Evolutionary conservation across 495 filamentous ascomycete species (phyloP).

Genomic region (Tetracladium setigerum): DNA sequence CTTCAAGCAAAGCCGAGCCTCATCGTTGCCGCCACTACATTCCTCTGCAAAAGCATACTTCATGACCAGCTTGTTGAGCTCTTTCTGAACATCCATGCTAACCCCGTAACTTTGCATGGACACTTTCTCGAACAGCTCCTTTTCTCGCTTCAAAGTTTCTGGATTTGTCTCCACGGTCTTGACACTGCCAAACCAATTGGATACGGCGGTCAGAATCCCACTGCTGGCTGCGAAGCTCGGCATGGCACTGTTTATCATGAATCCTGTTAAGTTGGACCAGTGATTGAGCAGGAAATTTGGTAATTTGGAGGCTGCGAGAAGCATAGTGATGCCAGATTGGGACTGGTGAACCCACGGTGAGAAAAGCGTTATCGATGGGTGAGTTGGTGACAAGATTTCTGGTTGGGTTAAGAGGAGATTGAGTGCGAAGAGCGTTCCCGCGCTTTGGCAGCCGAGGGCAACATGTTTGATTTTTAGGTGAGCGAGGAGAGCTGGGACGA

Average conservation of each 20-base stretch:
- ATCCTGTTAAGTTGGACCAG: slow-evolving; percentile 29
- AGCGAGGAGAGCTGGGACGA: slow-evolving; percentile 32
- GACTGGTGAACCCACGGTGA: slow-evolving; percentile 40
- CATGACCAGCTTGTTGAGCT: slow-evolving; percentile 3
- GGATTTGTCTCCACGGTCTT: too few relatives aligned
- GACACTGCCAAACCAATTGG: too few relatives aligned
- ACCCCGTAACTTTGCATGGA: slow-evolving; percentile 8
- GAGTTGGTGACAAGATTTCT: slow-evolving; percentile 28
- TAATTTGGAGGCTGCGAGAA: slow-evolving; percentile 12
- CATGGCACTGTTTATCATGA: slow-evolving; percentile 19
- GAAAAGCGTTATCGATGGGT: slow-evolving; percentile 29
- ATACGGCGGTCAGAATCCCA: neutral
- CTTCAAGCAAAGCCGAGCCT: slow-evolving; percentile 18
- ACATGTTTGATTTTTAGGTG: slow-evolving; percentile 34
- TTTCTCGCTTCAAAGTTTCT: neutral
- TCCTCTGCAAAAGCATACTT: slow-evolving; percentile 17
- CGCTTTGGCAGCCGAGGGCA: slow-evolving; percentile 33
- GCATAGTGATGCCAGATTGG: slow-evolving; percentile 26
- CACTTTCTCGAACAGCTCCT: slow-evolving; percentile 3
- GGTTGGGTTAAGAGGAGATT: slow-evolving; percentile 34
- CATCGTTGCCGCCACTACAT: slow-evolving; percentile 15
- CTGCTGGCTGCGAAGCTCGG: slow-evolving; percentile 4
- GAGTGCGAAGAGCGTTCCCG: slow-evolving; percentile 39
- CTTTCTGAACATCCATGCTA: slow-evolving; percentile 1
- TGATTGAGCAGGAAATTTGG: slow-evolving; percentile 21